Percentiles rank a stretch among this genome's conserved stretches.
phyloP scores from a whole-genome alignment of 768 basidiomycete genomes.

The Tulasnella sp. region DNA sequence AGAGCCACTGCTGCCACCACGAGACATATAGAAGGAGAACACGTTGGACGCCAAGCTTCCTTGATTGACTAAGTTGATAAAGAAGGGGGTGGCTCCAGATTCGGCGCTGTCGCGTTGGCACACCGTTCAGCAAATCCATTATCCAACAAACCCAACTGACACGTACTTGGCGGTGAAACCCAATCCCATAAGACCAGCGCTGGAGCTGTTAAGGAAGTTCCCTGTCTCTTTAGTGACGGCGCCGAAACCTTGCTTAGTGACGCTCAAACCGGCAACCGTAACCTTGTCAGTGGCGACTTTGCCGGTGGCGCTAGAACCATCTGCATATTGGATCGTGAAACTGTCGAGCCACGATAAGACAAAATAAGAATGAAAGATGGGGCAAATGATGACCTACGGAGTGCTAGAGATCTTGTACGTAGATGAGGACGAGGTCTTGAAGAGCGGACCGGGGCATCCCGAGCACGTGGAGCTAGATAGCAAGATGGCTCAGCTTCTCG shows the following conservation, averaged over 20 bases:
- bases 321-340: conserved; percentile 18
- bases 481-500: neutral
- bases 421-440: conserved; percentile 6
- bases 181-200: conserved; percentile 18
- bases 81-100: conserved; percentile 39
- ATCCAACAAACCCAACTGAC: neutral
- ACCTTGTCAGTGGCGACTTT: conserved; percentile 49
- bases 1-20: conserved; percentile 40
- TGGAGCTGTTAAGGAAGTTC: conserved; percentile 42
- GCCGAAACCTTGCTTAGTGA: conserved; percentile 50
- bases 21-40: conserved; percentile 41
- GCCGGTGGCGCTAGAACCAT: neutral
- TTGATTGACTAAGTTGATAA: conserved; percentile 39
- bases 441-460: conserved; percentile 13
- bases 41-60: conserved; percentile 36
- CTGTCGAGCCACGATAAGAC: neutral
- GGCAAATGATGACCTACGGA: neutral
- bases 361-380: neutral
- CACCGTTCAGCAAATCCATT: neutral
- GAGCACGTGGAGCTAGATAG: conserved; percentile 20
- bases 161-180: conserved; percentile 29
- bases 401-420: conserved; percentile 17
- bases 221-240: conserved; percentile 50
- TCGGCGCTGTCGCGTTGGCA: neutral
- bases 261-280: conserved; percentile 52